Base-by-base conservation (phyloP, 495 filamentous ascomycete genomes). In the Penicillium argentinense region DNA sequence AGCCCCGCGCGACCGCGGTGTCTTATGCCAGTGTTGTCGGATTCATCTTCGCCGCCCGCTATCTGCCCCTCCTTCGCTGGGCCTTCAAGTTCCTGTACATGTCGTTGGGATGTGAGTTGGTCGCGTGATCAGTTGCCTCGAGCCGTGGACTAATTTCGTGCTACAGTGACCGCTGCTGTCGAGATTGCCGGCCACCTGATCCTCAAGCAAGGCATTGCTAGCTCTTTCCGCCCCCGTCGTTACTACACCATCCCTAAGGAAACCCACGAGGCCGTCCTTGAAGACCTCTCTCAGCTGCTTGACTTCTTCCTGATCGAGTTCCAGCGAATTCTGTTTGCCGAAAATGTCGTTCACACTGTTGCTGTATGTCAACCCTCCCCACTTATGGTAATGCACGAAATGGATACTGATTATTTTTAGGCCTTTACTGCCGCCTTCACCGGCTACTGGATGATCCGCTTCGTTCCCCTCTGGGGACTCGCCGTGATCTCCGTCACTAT, bases 281-380 rank as follows among this genome's bases (percentile, higher is more conserved):
- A 89, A 51, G 93, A 97, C 60, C 63, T 92, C 23, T 87, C 92
- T 64, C 91, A 97, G 68, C 76, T 99, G 38, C 71, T 91, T 70
- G 96, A 99, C 79, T 99, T 99, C 73, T 90, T 97, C 71, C 78
- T 96, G 53, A 90, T 99, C 53, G 93, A 99, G 73, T 84, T 88
- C 65, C 93, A 99, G 79, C 84, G 95, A 48, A 81, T 99, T 58
- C 56, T 97, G 42, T 99, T 95, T 56, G 93, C 85, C 40, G 93
- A 99, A 82, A 97, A 97, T 60, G 75, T 95, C 39, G 74, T 80
- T 45, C 84, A 82, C 53, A 95, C 93, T 2, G 66, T 82, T 69
- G 82, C 81, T 49, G 91, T 97, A 83, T 71, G 89, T 43, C 46
- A 33, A 37, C 39, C 32, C 22, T 45, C 24, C 38, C 21, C 42